A percentile compares a stretch with the other conserved stretches of the same genome.
phyloP scores from a whole-genome alignment of 768 basidiomycete genomes.

The Daedalea quercina region DNA sequence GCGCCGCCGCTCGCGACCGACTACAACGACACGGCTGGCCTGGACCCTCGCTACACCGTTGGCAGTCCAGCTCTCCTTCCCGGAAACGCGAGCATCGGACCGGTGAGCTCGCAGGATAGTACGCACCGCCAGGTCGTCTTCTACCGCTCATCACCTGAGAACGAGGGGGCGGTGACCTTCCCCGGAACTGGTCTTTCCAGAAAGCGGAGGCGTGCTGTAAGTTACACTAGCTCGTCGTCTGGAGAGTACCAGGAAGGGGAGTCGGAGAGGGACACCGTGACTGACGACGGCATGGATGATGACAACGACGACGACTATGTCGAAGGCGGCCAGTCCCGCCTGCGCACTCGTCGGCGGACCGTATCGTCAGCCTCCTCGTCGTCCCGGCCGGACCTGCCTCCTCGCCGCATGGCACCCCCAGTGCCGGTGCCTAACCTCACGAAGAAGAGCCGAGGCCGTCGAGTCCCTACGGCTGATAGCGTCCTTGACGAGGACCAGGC shows the following conservation, averaged over 20 bases:
- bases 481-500: slow-evolving; percentile 19
- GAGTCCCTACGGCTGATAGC: slow-evolving; percentile 51
- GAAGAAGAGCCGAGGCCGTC: slow-evolving; percentile 74
- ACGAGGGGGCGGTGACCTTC: slow-evolving; percentile 7
- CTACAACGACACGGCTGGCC: slow-evolving; percentile 6
- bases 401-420: slow-evolving; percentile 45
- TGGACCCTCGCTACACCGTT: slow-evolving; percentile 14
- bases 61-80: slow-evolving; percentile 1
- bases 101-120: neutral
- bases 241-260: slow-evolving; percentile 8
- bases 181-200: neutral
- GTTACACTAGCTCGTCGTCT: slow-evolving; percentile 12
- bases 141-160: slow-evolving; percentile 8
- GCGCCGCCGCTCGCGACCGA: slow-evolving; percentile 3
- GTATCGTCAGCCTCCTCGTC: slow-evolving; percentile 6
- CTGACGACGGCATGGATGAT: slow-evolving; percentile 3
- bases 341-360: slow-evolving; percentile 10
- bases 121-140: slow-evolving; percentile 7
- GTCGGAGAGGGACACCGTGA: slow-evolving; percentile 7
- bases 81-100: neutral
- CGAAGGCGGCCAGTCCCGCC: slow-evolving; percentile 1
- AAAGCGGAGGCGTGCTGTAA: slow-evolving; percentile 12
- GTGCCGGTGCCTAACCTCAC: slow-evolving; percentile 72
- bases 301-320: slow-evolving; percentile 16
- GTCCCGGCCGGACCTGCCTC: slow-evolving; percentile 4